phyloP scores from a whole-genome alignment of 257 asterid genomes.

The Ballota nigra region DNA sequence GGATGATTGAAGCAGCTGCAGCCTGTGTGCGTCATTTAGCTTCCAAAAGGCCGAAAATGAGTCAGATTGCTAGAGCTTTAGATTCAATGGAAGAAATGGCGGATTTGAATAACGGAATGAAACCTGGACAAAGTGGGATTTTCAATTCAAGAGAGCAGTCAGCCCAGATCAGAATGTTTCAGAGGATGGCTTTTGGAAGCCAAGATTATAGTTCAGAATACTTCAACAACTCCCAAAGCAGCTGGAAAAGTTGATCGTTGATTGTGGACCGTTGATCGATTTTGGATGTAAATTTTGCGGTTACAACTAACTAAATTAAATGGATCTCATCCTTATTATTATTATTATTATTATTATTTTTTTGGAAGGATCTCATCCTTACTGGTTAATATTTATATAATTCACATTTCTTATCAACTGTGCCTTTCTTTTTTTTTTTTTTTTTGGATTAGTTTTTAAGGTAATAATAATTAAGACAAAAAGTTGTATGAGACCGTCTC shows the following conservation, averaged over 20 bases:
- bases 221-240: slow-evolving; percentile 50
- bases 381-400: too few species aligned
- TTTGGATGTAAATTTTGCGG: slow-evolving; percentile 36
- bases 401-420: too few species aligned
- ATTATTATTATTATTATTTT: not conserved
- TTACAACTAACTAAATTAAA: not conserved
- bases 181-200: slow-evolving; percentile 87
- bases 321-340: slow-evolving; percentile 21
- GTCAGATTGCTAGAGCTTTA: slow-evolving; percentile 84
- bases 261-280: not conserved
- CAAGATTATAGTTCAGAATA: slow-evolving; percentile 68
- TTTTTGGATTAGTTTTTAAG: too few species aligned
- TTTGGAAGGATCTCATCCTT: too few species aligned
- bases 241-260: slow-evolving; percentile 43
- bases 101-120: slow-evolving; percentile 78
- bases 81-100: slow-evolving; percentile 69
- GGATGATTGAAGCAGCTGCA: slow-evolving; percentile 92
- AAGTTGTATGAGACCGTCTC: too few species aligned
- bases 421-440: too few species aligned
- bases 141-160: slow-evolving; percentile 77
- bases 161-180: slow-evolving; percentile 85
- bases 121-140: slow-evolving; percentile 83
- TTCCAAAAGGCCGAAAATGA: slow-evolving; percentile 77
- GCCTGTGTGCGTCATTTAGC: slow-evolving; percentile 85
- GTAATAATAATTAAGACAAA: too few species aligned